Conservation (phyloP, 2,329 filamentous ascomycete genomes). For the Beauveria sp. region DNA sequence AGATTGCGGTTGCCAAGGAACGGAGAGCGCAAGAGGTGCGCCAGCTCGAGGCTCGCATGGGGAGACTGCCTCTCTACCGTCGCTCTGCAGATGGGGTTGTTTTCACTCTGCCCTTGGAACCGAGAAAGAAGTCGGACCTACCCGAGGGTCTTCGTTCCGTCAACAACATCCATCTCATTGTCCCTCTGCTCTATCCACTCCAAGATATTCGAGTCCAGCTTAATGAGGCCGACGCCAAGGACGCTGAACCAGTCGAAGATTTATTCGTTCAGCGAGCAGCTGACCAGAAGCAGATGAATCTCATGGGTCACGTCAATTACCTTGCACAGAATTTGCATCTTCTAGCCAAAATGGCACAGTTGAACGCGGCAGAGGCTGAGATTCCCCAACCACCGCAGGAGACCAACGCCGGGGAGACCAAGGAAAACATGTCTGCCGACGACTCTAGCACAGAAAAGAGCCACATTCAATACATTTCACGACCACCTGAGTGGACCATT, state of each 20-base stretch:
- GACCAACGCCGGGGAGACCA: constrained; percentile 3
- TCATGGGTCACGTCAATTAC: constrained; percentile 71
- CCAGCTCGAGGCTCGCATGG: constrained; percentile 69
- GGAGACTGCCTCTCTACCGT: constrained; percentile 57
- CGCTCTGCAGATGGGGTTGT: constrained; percentile 62
- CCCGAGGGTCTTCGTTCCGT: constrained; percentile 53
- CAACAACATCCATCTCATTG: constrained; percentile 57
- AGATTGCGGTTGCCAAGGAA: constrained; percentile 55
- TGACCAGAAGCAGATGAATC: constrained; percentile 50
- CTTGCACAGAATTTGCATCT: constrained; percentile 62
- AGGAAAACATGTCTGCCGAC: neutral
- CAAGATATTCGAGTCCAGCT: constrained; percentile 59
- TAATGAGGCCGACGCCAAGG: constrained; percentile 51
- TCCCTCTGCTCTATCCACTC: constrained; percentile 65
- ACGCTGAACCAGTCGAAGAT: constrained; percentile 56
- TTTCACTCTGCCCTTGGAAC: constrained; percentile 64
- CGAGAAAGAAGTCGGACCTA: constrained; percentile 51
- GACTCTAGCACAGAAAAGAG: constrained; percentile 39
- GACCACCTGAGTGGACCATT: constrained; percentile 68
- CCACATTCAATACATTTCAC: constrained; percentile 64
- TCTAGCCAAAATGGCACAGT: constrained; percentile 49
- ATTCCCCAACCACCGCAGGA: constrained; percentile 13
- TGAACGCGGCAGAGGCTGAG: constrained; percentile 16
- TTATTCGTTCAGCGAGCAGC: constrained; percentile 54
- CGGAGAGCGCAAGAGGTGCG: constrained; percentile 58